These are phyloP conservation scores for Cerrena zonata DNA, from an alignment of 1,284 basidiomycete species.

Conservation along the genomic window DNA sequence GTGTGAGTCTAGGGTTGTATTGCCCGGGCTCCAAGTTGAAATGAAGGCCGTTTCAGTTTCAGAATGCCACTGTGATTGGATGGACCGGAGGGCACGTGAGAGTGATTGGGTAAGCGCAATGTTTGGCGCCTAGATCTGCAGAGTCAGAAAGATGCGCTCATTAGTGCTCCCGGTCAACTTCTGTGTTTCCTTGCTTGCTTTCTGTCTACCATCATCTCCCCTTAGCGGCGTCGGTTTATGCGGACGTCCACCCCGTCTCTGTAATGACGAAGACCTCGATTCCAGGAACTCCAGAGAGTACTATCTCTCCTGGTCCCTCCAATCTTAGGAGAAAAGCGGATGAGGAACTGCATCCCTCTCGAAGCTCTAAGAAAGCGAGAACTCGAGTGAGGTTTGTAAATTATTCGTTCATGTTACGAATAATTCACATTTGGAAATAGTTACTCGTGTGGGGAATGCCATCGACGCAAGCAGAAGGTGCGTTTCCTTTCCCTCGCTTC, in stretches of 20 bases:
- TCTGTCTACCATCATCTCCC: background rate
- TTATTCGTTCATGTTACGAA: conserved; percentile 5
- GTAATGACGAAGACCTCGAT: conserved; percentile 25
- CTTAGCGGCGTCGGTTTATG: background rate
- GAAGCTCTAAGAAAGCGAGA: conserved; percentile 60
- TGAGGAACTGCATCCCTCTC: conserved; percentile 44
- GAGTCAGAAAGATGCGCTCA: conserved; percentile 1
- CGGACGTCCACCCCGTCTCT: background rate
- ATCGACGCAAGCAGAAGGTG: conserved; percentile 79
- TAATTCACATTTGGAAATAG: conserved; percentile 32
- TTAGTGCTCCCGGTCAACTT: background rate
- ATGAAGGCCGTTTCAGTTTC: background rate
- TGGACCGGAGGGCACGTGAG: background rate
- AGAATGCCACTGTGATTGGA: background rate
- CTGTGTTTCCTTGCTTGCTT: background rate
- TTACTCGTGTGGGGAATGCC: conserved; percentile 82
- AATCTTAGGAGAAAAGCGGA: conserved; percentile 52
- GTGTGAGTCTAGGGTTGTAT: background rate
- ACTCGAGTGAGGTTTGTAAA: conserved; percentile 64
- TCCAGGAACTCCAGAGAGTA: conserved; percentile 10
- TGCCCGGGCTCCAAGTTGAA: background rate
- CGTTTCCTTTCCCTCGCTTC: conserved; percentile 4
- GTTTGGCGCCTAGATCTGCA: background rate
- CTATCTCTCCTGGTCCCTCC: conserved; percentile 18
- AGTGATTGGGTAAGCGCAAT: background rate